phyloP scores from a whole-genome alignment of 2,329 filamentous ascomycete species.

The Neurospora sp. region DNA sequence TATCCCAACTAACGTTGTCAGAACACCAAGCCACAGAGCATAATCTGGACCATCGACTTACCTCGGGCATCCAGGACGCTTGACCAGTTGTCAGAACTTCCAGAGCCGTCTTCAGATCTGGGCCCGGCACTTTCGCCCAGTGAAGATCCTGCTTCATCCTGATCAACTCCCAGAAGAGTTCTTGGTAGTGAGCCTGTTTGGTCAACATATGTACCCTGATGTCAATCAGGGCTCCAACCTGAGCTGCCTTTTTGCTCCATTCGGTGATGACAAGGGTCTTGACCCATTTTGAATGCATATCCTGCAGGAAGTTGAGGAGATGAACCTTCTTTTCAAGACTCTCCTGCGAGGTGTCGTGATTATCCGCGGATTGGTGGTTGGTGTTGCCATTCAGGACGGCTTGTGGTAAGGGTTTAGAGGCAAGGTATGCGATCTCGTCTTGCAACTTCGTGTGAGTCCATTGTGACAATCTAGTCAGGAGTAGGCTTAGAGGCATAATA shows the following conservation, averaged over 20 bases:
- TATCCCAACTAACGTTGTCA: constrained; percentile 53
- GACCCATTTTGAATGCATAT: constrained; percentile 78
- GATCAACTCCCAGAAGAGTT: constrained; percentile 52
- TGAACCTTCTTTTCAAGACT: constrained; percentile 68
- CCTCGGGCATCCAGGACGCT: constrained; percentile 70
- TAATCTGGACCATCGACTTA: constrained; percentile 30
- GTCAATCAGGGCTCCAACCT: constrained; percentile 83
- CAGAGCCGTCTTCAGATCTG: constrained; percentile 82
- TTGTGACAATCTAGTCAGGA: constrained; percentile 74
- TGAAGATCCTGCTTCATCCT: constrained; percentile 65
- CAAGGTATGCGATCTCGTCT: constrained; percentile 60
- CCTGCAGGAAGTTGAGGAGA: constrained; percentile 69
- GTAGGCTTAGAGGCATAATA: constrained; percentile 64
- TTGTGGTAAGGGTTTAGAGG: constrained; percentile 53
- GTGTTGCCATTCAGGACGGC: constrained; percentile 43
- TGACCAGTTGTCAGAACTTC: constrained; percentile 73
- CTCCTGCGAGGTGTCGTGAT: constrained; percentile 50
- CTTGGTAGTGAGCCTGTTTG: constrained; percentile 51
- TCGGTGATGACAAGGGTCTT: constrained; percentile 85
- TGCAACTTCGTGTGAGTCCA: constrained; percentile 71
- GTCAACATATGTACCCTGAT: constrained; percentile 64
- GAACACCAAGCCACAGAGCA: constrained; percentile 7
- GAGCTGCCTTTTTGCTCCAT: constrained; percentile 73
- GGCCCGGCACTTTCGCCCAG: constrained; percentile 70
- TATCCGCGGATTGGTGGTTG: constrained; percentile 25